Percentiles rank a stretch among this genome's conserved stretches.
phyloP scores from a whole-genome alignment of 2,329 filamentous ascomycete genomes.

The Apiospora koreana region DNA sequence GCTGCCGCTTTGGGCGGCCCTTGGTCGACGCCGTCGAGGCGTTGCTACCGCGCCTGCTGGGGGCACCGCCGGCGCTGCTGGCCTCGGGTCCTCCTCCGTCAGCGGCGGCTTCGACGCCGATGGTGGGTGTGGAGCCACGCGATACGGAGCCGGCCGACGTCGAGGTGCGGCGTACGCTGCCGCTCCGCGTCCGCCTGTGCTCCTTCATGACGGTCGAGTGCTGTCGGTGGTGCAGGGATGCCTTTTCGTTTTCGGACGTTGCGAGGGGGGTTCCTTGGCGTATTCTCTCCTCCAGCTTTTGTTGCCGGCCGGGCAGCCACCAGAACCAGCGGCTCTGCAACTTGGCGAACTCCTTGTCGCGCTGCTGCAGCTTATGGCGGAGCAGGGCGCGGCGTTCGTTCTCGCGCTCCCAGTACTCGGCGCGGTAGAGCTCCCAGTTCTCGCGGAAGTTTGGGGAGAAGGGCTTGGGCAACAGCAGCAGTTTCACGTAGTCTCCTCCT shows the following conservation, averaged over 20 bases:
- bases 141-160: constrained; percentile 46
- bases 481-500: constrained; percentile 88
- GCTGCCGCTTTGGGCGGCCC: constrained; percentile 47
- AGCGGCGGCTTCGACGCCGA: constrained; percentile 40
- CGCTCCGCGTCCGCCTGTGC: constrained; percentile 50
- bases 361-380: constrained; percentile 67
- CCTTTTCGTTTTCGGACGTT: constrained; percentile 35
- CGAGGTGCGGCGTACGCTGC: constrained; percentile 54
- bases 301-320: constrained; percentile 76
- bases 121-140: constrained; percentile 49
- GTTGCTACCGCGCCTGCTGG: constrained; percentile 44
- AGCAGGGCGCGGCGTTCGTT: constrained; percentile 83
- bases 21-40: constrained; percentile 50
- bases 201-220: constrained; percentile 46
- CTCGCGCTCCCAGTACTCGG: constrained; percentile 95
- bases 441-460: constrained; percentile 94
- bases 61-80: not conserved
- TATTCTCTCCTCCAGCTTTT: constrained; percentile 27
- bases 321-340: constrained; percentile 75
- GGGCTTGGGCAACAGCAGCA: constrained; percentile 88
- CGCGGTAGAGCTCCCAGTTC: constrained; percentile 93
- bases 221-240: constrained; percentile 37
- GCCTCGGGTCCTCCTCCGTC: constrained; percentile 25
- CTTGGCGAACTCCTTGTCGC: constrained; percentile 67
- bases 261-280: constrained; percentile 16